Conservation (phyloP, 306 rosid genomes). For the Medicago lupulina region DNA sequence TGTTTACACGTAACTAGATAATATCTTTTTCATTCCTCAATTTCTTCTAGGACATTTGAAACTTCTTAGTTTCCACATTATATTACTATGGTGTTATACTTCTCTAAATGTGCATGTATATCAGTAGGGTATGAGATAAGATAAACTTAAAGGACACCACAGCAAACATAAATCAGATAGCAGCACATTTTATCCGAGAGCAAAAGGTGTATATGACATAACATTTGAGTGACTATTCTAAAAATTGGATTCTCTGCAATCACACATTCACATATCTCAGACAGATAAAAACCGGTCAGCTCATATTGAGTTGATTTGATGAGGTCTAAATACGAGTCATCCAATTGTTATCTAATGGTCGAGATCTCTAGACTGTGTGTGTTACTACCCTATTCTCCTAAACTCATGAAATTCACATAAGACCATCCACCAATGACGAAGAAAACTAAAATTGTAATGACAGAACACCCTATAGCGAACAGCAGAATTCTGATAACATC, state of each 20-base stretch:
- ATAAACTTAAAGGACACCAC: neutral
- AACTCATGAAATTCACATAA: neutral
- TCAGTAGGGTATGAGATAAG: neutral
- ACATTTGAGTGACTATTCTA: neutral
- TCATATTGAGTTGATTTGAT: neutral
- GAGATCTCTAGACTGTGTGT: neutral
- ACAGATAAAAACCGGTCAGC: neutral
- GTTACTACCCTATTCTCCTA: neutral
- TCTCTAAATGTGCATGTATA: neutral
- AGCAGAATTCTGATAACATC: neutral
- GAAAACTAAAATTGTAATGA: neutral
- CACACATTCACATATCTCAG: neutral
- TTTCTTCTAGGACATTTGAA: neutral
- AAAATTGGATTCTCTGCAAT: neutral
- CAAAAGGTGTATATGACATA: neutral
- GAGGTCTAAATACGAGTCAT: neutral
- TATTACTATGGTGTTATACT: neutral
- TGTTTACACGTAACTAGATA: slow-evolving; percentile 4
- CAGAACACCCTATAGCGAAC: neutral
- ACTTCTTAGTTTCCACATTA: slow-evolving; percentile 1
- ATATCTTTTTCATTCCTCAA: neutral
- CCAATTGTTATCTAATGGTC: neutral
- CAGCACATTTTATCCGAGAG: neutral
- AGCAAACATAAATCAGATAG: neutral
- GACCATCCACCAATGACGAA: neutral